A percentile compares a stretch with the other conserved stretches of the same genome.
phyloP scores from a whole-genome alignment of 2,329 filamentous ascomycete genomes.

The Ophiostoma novo-ulmi region DNA sequence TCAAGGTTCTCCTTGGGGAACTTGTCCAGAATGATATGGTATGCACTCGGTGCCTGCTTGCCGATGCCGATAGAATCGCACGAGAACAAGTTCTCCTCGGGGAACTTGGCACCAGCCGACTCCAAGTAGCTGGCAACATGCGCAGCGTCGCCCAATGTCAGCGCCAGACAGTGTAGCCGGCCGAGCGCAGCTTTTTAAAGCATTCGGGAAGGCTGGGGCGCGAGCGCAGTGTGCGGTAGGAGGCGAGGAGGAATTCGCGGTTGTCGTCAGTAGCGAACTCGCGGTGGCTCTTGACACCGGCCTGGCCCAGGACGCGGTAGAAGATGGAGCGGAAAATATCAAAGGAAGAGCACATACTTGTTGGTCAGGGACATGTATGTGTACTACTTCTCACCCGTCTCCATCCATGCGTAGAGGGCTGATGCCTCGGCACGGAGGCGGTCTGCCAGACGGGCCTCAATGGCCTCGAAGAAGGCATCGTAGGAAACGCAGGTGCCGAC shows the following conservation, averaged over 20 bases:
- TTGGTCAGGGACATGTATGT: background rate
- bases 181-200: background rate
- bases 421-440: background rate
- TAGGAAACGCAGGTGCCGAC: background rate
- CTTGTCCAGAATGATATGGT: background rate
- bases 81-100: background rate
- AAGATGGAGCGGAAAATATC: conserved; percentile 5
- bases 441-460: background rate
- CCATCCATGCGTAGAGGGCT: background rate
- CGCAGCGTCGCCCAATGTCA: background rate
- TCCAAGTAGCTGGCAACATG: background rate
- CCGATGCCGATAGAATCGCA: background rate
- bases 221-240: background rate
- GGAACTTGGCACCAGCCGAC: background rate
- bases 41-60: background rate
- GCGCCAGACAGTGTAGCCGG: background rate
- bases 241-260: background rate
- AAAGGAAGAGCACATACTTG: background rate
- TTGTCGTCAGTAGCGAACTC: background rate
- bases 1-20: conserved; percentile 8
- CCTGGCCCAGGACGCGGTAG: background rate
- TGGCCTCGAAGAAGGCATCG: background rate
- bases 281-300: background rate
- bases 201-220: background rate
- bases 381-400: background rate